phyloP scores from a whole-genome alignment of 768 basidiomycete species.

The Antrodiella citrinella region DNA sequence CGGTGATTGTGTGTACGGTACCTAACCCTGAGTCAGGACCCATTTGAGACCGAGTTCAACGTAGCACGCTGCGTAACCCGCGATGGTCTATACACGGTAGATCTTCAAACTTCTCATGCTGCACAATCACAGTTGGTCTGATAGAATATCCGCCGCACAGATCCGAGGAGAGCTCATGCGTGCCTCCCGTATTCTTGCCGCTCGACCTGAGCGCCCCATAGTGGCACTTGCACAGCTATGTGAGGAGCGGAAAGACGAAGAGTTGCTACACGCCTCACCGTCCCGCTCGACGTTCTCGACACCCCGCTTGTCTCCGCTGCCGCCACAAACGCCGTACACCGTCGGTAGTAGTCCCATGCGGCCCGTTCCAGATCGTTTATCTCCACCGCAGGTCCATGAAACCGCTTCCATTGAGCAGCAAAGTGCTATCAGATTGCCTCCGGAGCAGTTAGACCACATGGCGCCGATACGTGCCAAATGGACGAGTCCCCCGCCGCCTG shows the following conservation, averaged over 20 bases:
- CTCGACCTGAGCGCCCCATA: slow-evolving; percentile 74
- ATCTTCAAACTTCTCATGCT: slow-evolving; percentile 19
- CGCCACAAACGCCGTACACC: slow-evolving; percentile 66
- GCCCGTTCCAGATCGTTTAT: slow-evolving; percentile 36
- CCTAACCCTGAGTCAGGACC: slow-evolving; percentile 52
- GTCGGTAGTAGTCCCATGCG: slow-evolving; percentile 56
- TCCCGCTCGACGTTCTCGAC: slow-evolving; percentile 36
- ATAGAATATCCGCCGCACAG: slow-evolving; percentile 30
- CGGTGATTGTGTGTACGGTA: not conserved
- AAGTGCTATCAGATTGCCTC: slow-evolving; percentile 37
- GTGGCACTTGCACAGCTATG: slow-evolving; percentile 84
- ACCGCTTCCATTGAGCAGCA: slow-evolving; percentile 14
- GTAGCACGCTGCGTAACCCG: slow-evolving; percentile 94
- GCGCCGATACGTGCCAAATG: slow-evolving; percentile 73
- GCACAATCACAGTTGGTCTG: too few species aligned
- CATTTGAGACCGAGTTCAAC: slow-evolving; percentile 94
- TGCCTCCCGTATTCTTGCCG: slow-evolving; percentile 75
- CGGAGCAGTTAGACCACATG: slow-evolving; percentile 51
- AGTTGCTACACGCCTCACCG: slow-evolving; percentile 45
- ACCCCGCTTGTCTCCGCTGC: slow-evolving; percentile 35
- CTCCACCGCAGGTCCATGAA: slow-evolving; percentile 35
- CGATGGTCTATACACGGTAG: slow-evolving; percentile 90
- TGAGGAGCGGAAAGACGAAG: slow-evolving; percentile 75
- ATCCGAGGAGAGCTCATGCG: slow-evolving; percentile 99
- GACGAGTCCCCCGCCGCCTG: slow-evolving; percentile 80